These are phyloP conservation scores for Conringia planisiliqua DNA, from an alignment of 345 rosid genomes.

Conservation along the genomic window DNA sequence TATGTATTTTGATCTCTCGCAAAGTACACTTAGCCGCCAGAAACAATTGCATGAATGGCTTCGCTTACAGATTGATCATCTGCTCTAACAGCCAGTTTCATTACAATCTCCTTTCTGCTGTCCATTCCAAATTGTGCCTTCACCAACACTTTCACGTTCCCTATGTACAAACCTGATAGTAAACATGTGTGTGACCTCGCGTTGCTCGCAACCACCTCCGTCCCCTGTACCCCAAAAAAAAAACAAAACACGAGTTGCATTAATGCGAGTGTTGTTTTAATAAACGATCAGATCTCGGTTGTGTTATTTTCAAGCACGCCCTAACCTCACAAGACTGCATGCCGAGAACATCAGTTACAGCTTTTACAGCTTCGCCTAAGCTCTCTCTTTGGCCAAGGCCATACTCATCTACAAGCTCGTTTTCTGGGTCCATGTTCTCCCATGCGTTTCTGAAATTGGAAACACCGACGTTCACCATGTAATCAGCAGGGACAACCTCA, in stretches of 20 bases:
- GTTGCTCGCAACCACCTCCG: conserved; percentile 74
- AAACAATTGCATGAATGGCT: conserved; percentile 84
- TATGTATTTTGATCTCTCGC: not conserved
- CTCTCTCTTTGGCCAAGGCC: conserved; percentile 96
- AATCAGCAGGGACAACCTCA: conserved; percentile 91
- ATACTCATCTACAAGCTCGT: conserved; percentile 86
- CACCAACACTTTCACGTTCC: conserved; percentile 76
- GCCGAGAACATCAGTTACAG: conserved; percentile 92
- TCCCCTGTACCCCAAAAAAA: conserved; percentile 43
- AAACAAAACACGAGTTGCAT: not conserved
- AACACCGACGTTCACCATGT: conserved; percentile 80
- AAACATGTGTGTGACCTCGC: conserved; percentile 94
- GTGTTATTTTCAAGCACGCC: not conserved
- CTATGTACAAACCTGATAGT: conserved; percentile 82
- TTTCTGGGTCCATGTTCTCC: conserved; percentile 78
- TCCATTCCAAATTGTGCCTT: conserved; percentile 83
- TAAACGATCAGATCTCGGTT: not conserved
- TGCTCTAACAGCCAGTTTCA: conserved; percentile 85
- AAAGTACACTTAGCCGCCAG: conserved; percentile 49
- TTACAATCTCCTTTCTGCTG: conserved; percentile 72
- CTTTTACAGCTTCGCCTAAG: conserved; percentile 72
- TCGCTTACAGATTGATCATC: conserved; percentile 69
- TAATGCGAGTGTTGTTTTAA: not conserved
- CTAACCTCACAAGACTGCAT: conserved; percentile 98
- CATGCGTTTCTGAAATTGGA: conserved; percentile 96